phyloP scores from a whole-genome alignment of 257 asterid species.

The Przewalskia tangutica region DNA sequence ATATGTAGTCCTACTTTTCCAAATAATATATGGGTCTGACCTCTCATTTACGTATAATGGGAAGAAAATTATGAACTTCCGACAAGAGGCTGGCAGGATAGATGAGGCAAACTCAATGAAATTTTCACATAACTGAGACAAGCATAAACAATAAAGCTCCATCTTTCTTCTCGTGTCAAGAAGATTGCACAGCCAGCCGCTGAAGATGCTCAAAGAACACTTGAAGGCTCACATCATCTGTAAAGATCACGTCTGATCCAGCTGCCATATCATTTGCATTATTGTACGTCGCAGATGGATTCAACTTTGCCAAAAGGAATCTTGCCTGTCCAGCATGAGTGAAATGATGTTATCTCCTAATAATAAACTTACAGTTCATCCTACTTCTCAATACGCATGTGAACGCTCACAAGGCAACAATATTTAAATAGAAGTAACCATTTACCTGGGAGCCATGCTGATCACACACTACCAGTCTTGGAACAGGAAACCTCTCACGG shows the following conservation, averaged over 20 bases:
- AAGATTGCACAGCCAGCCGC: slow-evolving; percentile 87
- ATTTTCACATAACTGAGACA: slow-evolving; percentile 1
- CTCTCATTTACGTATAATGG: slow-evolving; percentile 7
- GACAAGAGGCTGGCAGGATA: slow-evolving; percentile 2
- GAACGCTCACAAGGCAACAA: neutral
- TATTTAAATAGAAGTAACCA: neutral
- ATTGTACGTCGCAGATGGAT: slow-evolving; percentile 90
- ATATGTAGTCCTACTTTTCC: neutral
- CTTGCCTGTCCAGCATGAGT: slow-evolving; percentile 62
- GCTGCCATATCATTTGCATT: slow-evolving; percentile 76
- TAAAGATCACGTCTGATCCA: slow-evolving; percentile 83
- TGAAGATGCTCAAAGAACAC: slow-evolving; percentile 93
- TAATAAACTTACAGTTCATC: neutral
- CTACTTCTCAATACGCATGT: neutral
- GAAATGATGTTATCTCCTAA: neutral
- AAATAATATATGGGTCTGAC: slow-evolving; percentile 8
- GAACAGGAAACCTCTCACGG: slow-evolving; percentile 85
- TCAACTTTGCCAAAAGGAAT: slow-evolving; percentile 86
- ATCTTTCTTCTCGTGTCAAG: slow-evolving; percentile 25
- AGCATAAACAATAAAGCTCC: neutral
- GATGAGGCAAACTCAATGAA: neutral
- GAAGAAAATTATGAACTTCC: neutral
- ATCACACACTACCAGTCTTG: slow-evolving; percentile 95
- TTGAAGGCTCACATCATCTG: slow-evolving; percentile 91
- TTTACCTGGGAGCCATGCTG: slow-evolving; percentile 98